Percentiles rank a stretch among this genome's conserved stretches.
phyloP scores from a whole-genome alignment of 306 rosid species.

The Spatholobus suberectus region DNA sequence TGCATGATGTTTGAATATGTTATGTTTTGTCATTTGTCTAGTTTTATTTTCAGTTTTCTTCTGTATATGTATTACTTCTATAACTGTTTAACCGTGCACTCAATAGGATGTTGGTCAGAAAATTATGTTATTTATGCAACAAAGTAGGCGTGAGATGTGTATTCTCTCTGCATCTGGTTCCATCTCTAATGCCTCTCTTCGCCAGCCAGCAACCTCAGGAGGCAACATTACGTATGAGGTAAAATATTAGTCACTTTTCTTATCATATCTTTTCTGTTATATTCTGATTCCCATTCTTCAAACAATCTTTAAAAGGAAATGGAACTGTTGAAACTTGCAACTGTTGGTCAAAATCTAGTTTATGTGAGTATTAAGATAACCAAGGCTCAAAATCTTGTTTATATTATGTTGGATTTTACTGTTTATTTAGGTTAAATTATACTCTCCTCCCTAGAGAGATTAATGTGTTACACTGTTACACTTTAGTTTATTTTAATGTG shows the following conservation, averaged over 20 bases:
- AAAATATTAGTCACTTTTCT: slow-evolving; percentile 37
- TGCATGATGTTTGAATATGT: slow-evolving; percentile 25
- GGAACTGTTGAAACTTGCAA: slow-evolving; percentile 25
- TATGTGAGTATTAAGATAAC: not conserved
- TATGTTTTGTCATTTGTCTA: slow-evolving; percentile 31
- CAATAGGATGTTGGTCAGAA: slow-evolving; percentile 95
- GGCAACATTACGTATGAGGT: slow-evolving; percentile 95
- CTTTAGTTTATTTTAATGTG: not conserved
- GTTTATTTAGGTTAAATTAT: not conserved
- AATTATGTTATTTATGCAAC: slow-evolving; percentile 92
- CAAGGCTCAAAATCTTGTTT: slow-evolving; percentile 23
- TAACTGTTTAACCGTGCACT: slow-evolving; percentile 49
- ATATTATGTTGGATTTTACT: slow-evolving; percentile 32
- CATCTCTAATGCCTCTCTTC: slow-evolving; percentile 86
- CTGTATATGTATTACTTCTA: slow-evolving; percentile 35
- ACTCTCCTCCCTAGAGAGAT: not conserved
- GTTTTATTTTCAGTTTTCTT: slow-evolving; percentile 34
- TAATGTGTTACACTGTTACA: not conserved
- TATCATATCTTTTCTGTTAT: slow-evolving; percentile 8
- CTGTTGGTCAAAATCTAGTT: slow-evolving; percentile 17
- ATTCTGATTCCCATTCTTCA: slow-evolving; percentile 16
- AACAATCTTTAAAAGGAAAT: slow-evolving; percentile 29
- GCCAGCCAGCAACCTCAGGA: slow-evolving; percentile 94
- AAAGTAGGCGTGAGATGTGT: slow-evolving; percentile 92
- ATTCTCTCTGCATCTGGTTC: slow-evolving; percentile 94